These are phyloP conservation scores for Pleurotus giganteus DNA, from an alignment of 768 basidiomycete species.

Conservation along the genomic window DNA sequence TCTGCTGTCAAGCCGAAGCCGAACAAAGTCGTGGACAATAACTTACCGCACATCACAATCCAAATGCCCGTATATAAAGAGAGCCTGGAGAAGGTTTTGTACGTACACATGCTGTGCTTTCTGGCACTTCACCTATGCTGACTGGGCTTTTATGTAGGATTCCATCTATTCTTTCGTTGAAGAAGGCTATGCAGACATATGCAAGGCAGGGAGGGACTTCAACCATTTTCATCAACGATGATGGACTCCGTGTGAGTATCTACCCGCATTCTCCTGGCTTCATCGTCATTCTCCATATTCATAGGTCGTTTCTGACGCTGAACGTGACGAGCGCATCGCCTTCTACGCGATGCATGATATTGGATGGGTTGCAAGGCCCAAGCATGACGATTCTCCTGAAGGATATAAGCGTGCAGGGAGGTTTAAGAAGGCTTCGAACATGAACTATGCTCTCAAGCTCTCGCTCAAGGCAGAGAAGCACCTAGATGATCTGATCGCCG, in stretches of 20 bases:
- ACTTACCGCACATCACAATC: conserved; percentile 74
- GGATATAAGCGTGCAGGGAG: conserved; percentile 74
- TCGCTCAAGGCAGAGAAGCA: conserved; percentile 58
- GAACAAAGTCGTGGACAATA: conserved; percentile 44
- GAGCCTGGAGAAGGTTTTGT: conserved; percentile 66
- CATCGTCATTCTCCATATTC: neutral
- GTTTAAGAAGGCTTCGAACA: conserved; percentile 93
- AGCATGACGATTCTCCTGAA: conserved; percentile 46
- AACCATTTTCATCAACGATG: conserved; percentile 76
- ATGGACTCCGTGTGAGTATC: conserved; percentile 51
- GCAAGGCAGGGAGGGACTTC: conserved; percentile 82
- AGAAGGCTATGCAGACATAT: conserved; percentile 85
- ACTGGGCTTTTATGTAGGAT: conserved; percentile 30
- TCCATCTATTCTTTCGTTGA: conserved; percentile 71
- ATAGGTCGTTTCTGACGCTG: conserved; percentile 54
- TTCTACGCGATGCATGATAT: conserved; percentile 75
- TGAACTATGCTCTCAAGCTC: conserved; percentile 80
- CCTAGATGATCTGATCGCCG: conserved; percentile 41
- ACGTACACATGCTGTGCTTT: conserved; percentile 19
- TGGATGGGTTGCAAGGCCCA: conserved; percentile 76
- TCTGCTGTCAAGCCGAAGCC: conserved; percentile 61
- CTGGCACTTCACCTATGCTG: neutral
- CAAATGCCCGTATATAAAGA: conserved; percentile 90
- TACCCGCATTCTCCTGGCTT: neutral
- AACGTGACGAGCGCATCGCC: conserved; percentile 59